phyloP scores from a whole-genome alignment of 1,139 yeast species.

The Taphrina pruni region DNA sequence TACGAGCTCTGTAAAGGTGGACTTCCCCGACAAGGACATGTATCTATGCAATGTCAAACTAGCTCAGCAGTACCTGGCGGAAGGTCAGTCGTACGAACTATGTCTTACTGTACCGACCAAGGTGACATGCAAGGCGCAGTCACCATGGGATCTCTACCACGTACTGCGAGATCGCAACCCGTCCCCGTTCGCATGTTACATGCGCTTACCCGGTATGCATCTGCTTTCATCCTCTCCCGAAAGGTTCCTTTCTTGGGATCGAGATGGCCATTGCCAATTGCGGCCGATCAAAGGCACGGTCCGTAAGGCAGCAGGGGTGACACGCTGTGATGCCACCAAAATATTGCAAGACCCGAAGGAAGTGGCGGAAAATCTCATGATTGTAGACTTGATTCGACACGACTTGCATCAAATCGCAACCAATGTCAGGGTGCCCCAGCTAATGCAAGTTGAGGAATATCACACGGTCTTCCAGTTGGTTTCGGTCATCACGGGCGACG shows the following conservation, averaged over 20 bases:
- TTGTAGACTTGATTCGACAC: constrained; percentile 92
- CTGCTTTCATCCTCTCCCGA: constrained; percentile 93
- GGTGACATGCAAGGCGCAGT: constrained; percentile 52
- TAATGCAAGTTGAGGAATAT: constrained; percentile 93
- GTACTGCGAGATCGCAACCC: constrained; percentile 76
- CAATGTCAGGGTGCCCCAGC: constrained; percentile 70
- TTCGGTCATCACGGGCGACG: constrained; percentile 77
- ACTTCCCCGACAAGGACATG: constrained; percentile 60
- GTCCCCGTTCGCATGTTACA: constrained; percentile 86
- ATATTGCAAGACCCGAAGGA: constrained; percentile 87
- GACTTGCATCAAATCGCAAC: constrained; percentile 72
- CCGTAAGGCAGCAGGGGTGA: constrained; percentile 58
- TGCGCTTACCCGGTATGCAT: constrained; percentile 71
- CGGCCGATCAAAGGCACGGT: constrained; percentile 98
- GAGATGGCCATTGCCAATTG: constrained; percentile 65
- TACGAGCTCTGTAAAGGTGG: neutral
- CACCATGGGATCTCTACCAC: constrained; percentile 78
- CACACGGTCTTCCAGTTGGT: constrained; percentile 89
- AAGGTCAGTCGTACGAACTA: constrained; percentile 93
- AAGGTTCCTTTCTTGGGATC: constrained; percentile 80
- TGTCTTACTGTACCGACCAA: constrained; percentile 84
- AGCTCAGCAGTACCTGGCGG: constrained; percentile 72
- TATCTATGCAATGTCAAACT: constrained; percentile 64
- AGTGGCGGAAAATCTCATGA: constrained; percentile 94
- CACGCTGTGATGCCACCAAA: constrained; percentile 59